Conservation (phyloP, 441 rosid species). For the Corymbia calophylla region DNA sequence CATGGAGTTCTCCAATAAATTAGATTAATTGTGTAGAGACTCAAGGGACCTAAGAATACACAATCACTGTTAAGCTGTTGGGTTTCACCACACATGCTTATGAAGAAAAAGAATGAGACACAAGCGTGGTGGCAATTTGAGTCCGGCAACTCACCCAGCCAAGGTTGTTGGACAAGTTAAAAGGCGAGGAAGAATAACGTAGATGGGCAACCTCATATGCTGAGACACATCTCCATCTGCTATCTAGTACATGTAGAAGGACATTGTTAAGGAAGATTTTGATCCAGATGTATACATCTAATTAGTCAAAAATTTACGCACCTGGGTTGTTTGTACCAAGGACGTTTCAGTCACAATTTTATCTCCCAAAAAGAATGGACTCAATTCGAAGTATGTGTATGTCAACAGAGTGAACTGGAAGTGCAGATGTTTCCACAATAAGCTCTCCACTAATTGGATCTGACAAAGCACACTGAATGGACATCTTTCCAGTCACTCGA, state of each 20-base stretch:
- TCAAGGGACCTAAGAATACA: background rate
- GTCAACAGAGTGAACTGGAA: conserved; percentile 65
- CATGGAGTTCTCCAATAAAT: background rate
- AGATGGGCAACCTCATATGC: conserved; percentile 57
- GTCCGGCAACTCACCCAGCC: conserved; percentile 54
- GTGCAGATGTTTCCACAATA: conserved; percentile 66
- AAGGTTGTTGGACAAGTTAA: conserved; percentile 72
- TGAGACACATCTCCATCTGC: conserved; percentile 85
- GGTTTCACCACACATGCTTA: background rate
- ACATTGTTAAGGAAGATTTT: background rate
- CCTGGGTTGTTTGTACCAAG: conserved; percentile 88
- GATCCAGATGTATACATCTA: background rate
- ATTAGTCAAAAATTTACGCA: conserved; percentile 1
- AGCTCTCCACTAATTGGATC: conserved; percentile 80
- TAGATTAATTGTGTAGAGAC: background rate
- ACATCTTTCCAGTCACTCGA: conserved; percentile 67
- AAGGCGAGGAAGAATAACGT: conserved; percentile 77
- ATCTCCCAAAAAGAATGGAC: conserved; percentile 73
- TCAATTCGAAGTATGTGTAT: conserved; percentile 68
- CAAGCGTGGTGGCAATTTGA: background rate
- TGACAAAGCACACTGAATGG: conserved; percentile 55
- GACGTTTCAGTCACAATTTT: conserved; percentile 79
- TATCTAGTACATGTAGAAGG: conserved; percentile 34
- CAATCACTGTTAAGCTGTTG: background rate
- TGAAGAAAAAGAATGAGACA: background rate